Evolutionary conservation across 2,329 filamentous ascomycete species (phyloP), one percentile per base, ranked within the genome.

Genomic region (Botryotinia globosa): DNA sequence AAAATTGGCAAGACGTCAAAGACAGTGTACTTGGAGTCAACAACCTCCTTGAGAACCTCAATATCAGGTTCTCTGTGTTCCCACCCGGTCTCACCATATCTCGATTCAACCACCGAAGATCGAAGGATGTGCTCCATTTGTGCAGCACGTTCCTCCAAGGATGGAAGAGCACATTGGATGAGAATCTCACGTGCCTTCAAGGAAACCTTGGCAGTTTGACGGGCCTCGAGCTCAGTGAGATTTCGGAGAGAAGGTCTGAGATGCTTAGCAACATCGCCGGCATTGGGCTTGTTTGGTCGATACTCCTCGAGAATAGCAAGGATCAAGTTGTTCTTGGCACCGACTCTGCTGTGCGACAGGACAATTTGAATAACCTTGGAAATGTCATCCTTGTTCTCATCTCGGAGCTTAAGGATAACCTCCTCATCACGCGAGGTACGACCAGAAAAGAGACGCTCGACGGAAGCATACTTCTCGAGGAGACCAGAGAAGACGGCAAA

Each of bases 51-150:
- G 84, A 99, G 91, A 76, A 97, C 87, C 34, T 97, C 92, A 71
- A 97, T 85, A 83, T 92, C 93, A 65, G 96, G 96, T 83, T 98
- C 93, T 77, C 96, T 89, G 84, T 99, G 96, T 76, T 98, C 95
- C 92, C 93, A 97, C 69, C 95, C 94, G 74, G 93, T 94, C 87
- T 99, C 96, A 74, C 96, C 96, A 80, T 99, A 99, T 77, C 93
- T 91, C n/a, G 94, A 97, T 83, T 99, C 94, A 12, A 98, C 90
- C 34, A 99, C 96, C 0, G 96, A 95, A 39, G 95, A 97, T 74
- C 94, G 93, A 72, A 99, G 87, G 76, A 99, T 99, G 83, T 98
- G 95, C 86, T 98, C 96, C 95, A 99, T 98, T 85, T 99, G 96
- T 10, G 92, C 89, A 39, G 93, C 92, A 78, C 96, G 91, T 87